Base-by-base conservation (phyloP, 208 protist genomes). In the Leishmania guyanensis region DNA sequence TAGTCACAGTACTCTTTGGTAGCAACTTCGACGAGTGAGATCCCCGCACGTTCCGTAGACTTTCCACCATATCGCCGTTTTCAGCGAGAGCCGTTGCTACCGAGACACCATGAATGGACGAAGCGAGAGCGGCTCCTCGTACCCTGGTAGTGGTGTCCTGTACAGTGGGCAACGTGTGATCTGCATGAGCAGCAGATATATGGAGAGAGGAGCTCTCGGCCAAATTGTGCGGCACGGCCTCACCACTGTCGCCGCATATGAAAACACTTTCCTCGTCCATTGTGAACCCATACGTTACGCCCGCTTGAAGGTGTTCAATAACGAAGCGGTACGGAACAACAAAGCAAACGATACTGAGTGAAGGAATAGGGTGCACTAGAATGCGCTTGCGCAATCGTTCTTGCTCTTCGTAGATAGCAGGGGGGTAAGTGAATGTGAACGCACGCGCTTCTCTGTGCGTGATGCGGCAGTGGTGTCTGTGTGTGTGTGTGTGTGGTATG, bases 181-280 rank as follows among this genome's bases (percentile, higher is more conserved):
- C 33, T 76, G 29, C 48, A 58, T 68, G 17, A 54, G 51, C 62
- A 43, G 56, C 77, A 48, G 70, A 78, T 20, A 81, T 81, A 62
- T 78, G 71, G 8, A 85, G 64, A 5, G 81, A 77, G 33, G 77
- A 17, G 62, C 62, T 85, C 43, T 81, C 53, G 9, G 51, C 76
- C n/a, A 78, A 56, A 46, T 78, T 54, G 0, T 62, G 81, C 50
- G 26, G 69, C 33, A 5, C 58, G 3, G 9, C 39, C 33, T 78
- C 75, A 20, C 36, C 62, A 62, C 79, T 36, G 62, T 83, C 78
- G 20, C 65, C 72, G 53, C 56, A 46, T 39, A 48, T 43, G 60
- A 89, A 89, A 9, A 84, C 85, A 62, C 81, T 85, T 10, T 60
- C 68, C 51, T 89, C 85, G 36, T 89, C 85, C 85, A 88, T 88